Evolutionary conservation across 345 rosid genomes (phyloP).

Genomic region (Syzygium aromaticum): DNA sequence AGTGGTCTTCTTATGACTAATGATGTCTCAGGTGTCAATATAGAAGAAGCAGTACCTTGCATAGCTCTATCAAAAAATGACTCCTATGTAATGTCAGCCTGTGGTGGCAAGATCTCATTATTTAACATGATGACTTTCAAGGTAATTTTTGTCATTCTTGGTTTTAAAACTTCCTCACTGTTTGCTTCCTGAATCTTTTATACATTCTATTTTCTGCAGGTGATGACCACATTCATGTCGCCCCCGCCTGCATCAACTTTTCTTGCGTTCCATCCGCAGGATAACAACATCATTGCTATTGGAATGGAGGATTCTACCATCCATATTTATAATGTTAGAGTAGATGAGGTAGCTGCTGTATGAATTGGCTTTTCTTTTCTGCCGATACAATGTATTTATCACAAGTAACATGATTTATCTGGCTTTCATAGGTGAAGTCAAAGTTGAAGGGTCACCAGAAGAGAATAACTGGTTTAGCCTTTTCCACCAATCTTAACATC

Average conservation of each 20-base stretch:
- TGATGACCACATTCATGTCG: constrained; percentile 83
- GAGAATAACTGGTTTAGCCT: constrained; percentile 77
- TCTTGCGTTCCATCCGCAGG: constrained; percentile 84
- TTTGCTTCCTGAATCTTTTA: background rate
- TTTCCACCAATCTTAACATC: constrained; percentile 57
- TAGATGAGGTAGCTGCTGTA: constrained; percentile 49
- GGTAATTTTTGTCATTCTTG: constrained; percentile 22
- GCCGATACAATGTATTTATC: background rate
- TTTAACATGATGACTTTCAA: constrained; percentile 93
- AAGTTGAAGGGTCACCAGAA: constrained; percentile 85
- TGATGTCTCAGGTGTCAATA: constrained; percentile 67
- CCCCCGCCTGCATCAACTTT: constrained; percentile 83
- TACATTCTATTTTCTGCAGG: constrained; percentile 28
- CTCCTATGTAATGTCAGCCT: constrained; percentile 85
- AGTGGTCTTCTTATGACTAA: constrained; percentile 89
- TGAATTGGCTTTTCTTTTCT: background rate
- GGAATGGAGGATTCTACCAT: constrained; percentile 92
- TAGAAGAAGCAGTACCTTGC: constrained; percentile 81
- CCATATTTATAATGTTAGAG: constrained; percentile 74
- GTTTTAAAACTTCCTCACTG: background rate
- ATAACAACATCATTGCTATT: constrained; percentile 79
- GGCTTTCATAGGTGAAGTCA: constrained; percentile 57
- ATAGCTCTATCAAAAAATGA: constrained; percentile 92
- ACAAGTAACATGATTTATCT: background rate
- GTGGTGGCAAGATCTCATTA: constrained; percentile 84